Evolutionary conservation across 164 flowering plant genomes (phyloP).

Genomic region (Vitis rupestris): DNA sequence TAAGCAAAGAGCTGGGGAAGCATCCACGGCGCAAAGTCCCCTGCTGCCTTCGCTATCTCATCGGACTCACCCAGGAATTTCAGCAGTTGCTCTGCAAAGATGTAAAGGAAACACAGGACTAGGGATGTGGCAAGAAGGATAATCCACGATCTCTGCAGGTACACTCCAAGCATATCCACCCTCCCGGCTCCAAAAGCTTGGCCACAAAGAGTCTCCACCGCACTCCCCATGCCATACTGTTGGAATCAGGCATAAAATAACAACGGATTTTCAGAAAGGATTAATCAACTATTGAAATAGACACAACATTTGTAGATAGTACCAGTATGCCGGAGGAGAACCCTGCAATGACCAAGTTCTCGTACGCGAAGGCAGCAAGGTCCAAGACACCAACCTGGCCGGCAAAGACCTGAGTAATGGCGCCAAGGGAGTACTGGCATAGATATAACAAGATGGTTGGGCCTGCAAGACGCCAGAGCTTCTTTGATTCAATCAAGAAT

Average conservation of each 20-base stretch:
- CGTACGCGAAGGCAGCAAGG: slow-evolving; percentile 74
- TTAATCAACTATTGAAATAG: too few species aligned
- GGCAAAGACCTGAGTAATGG: slow-evolving; percentile 66
- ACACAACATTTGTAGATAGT: background rate
- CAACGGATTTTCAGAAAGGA: too few species aligned
- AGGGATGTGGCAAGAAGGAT: slow-evolving; percentile 50
- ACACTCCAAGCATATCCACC: slow-evolving; percentile 69
- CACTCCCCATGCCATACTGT: slow-evolving; percentile 90
- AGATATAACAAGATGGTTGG: slow-evolving; percentile 69
- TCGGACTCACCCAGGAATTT: slow-evolving; percentile 47
- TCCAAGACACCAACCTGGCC: slow-evolving; percentile 66
- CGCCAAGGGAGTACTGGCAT: slow-evolving; percentile 70
- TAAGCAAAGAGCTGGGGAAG: slow-evolving; percentile 75
- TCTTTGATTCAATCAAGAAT: slow-evolving; percentile 44
- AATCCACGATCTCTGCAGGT: slow-evolving; percentile 88
- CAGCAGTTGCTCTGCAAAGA: slow-evolving; percentile 48
- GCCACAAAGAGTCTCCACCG: slow-evolving; percentile 85
- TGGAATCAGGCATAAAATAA: background rate
- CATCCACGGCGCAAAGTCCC: slow-evolving; percentile 58
- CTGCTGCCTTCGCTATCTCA: slow-evolving; percentile 51
- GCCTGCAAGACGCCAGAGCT: slow-evolving; percentile 71
- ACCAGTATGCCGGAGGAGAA: slow-evolving; percentile 69
- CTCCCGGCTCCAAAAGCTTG: slow-evolving; percentile 83
- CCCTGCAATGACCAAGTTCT: slow-evolving; percentile 69
- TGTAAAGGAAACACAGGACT: slow-evolving; percentile 34